phyloP scores from a whole-genome alignment of 148 eudicot genomes.

The Limonium bicolor region DNA sequence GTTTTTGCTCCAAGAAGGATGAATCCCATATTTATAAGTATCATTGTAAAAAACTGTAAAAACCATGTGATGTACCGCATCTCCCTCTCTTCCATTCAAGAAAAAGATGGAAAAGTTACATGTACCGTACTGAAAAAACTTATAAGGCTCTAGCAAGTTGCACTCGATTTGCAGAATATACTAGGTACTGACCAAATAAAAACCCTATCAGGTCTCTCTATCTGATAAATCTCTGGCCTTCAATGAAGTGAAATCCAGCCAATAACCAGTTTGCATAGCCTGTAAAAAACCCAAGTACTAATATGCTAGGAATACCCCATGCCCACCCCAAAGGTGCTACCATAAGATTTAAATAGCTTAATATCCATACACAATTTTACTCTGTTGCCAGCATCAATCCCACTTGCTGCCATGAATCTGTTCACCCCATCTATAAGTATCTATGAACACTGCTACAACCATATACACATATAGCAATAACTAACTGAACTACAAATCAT shows the following conservation, averaged over 20 bases:
- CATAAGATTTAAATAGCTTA: slow-evolving; percentile 42
- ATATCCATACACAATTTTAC: slow-evolving; percentile 40
- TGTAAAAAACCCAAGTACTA: slow-evolving; percentile 23
- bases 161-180: not conserved
- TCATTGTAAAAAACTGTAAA: slow-evolving; percentile 21
- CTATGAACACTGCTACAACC: not conserved
- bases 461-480: not conserved
- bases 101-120: too few species aligned
- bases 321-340: slow-evolving; percentile 42
- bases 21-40: slow-evolving; percentile 42
- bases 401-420: slow-evolving; percentile 53
- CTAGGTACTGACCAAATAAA: too few species aligned
- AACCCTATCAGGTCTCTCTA: slow-evolving; percentile 45
- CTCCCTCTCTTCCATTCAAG: slow-evolving; percentile 18
- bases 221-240: slow-evolving; percentile 46
- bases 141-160: not conserved
- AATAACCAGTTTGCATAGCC: slow-evolving; percentile 40
- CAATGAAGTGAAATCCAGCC: slow-evolving; percentile 38
- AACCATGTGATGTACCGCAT: slow-evolving; percentile 36
- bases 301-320: slow-evolving; percentile 32
- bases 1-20: slow-evolving; percentile 53
- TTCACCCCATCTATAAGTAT: slow-evolving; percentile 1
- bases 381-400: slow-evolving; percentile 33
- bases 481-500: too few species aligned
- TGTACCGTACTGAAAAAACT: too few species aligned